Conservation (phyloP, 176 grass and related monocot genomes). For the Cenchrus fungigraminus region DNA sequence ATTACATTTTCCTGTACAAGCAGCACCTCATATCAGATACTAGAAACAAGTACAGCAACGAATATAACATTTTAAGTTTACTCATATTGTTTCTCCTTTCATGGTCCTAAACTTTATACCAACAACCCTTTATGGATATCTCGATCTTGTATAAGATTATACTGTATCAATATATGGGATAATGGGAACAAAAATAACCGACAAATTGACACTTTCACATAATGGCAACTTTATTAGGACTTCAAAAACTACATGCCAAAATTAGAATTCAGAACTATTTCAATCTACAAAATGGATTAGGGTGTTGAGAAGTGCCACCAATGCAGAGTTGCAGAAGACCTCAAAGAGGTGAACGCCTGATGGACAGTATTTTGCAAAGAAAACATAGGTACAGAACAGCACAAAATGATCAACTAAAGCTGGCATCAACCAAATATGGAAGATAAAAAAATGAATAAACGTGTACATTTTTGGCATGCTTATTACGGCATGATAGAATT, state of each 20-base stretch:
- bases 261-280: background rate
- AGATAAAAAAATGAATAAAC: background rate
- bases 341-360: background rate
- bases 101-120: background rate
- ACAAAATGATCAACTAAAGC: background rate
- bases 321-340: background rate
- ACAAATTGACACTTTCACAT: background rate
- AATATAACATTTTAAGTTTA: background rate
- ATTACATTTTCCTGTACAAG: slow-evolving; percentile 49
- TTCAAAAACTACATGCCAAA: background rate
- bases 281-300: background rate
- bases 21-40: slow-evolving; percentile 24
- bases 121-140: no score
- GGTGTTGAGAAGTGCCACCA: background rate
- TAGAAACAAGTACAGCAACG: slow-evolving; percentile 34
- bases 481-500: background rate
- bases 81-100: slow-evolving; percentile 4
- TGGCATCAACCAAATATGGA: background rate
- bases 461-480: background rate
- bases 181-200: background rate
- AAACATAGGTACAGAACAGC: background rate
- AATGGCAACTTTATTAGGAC: background rate
- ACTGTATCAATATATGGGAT: background rate
- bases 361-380: background rate
- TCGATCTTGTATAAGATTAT: background rate